Conservation (phyloP, 805 yeast species). For the Metschnikowia shivogae region DNA sequence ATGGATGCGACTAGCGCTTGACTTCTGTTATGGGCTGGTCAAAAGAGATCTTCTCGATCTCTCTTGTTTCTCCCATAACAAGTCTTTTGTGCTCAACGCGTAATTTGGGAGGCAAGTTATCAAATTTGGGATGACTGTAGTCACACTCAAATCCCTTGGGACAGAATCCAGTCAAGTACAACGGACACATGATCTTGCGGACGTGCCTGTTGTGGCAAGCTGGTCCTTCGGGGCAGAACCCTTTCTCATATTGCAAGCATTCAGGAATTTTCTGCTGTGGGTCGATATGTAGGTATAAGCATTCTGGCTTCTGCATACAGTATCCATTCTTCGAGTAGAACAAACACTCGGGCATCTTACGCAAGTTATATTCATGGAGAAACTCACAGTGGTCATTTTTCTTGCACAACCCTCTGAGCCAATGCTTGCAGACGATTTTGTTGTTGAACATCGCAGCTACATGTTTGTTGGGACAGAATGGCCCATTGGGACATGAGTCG, state of each 20-base stretch:
- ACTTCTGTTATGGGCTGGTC: slow-evolving; percentile 20
- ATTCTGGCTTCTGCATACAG: slow-evolving; percentile 92
- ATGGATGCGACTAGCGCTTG: neutral
- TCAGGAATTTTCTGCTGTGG: slow-evolving; percentile 86
- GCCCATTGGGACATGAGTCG: slow-evolving; percentile 78
- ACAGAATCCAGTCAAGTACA: slow-evolving; percentile 86
- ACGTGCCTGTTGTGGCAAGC: slow-evolving; percentile 78
- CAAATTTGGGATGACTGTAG: slow-evolving; percentile 79
- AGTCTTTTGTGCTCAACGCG: slow-evolving; percentile 17
- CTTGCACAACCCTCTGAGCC: slow-evolving; percentile 96
- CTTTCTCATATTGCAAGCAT: slow-evolving; percentile 77
- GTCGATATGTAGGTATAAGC: slow-evolving; percentile 87
- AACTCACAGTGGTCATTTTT: slow-evolving; percentile 96
- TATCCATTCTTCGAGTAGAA: slow-evolving; percentile 77
- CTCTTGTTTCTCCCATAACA: slow-evolving; percentile 19
- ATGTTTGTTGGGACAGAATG: slow-evolving; percentile 84
- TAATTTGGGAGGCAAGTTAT: slow-evolving; percentile 37
- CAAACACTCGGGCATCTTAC: slow-evolving; percentile 96
- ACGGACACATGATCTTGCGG: slow-evolving; percentile 69
- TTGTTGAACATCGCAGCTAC: slow-evolving; percentile 48
- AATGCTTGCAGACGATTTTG: slow-evolving; percentile 91
- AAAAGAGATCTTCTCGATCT: slow-evolving; percentile 19
- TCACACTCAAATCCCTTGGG: slow-evolving; percentile 82
- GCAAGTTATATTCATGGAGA: slow-evolving; percentile 86
- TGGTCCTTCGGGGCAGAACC: slow-evolving; percentile 93